These are phyloP conservation scores for Aureobasidium lini DNA, from an alignment of 2,329 filamentous ascomycete genomes.

Conservation along the genomic window DNA sequence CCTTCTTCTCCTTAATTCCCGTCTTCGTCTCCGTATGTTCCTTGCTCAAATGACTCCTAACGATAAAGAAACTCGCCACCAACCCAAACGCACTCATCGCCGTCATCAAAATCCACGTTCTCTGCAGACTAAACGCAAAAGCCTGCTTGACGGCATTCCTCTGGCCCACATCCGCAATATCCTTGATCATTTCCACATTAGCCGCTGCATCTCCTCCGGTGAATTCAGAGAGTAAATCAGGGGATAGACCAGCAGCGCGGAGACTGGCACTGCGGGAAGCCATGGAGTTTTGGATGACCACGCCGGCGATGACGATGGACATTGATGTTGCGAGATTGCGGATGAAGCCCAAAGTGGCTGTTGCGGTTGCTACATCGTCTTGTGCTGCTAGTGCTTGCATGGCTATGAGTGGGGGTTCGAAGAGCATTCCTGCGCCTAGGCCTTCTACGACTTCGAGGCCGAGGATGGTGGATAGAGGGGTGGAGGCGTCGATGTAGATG, in stretches of 20 bases:
- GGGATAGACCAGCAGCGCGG: constrained; percentile 17
- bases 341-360: constrained; percentile 44
- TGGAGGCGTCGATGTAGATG: constrained; percentile 33
- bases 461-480: constrained; percentile 36
- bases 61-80: constrained; percentile 84
- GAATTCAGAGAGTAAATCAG: constrained; percentile 27
- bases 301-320: constrained; percentile 43
- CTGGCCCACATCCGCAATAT: constrained; percentile 33
- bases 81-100: constrained; percentile 70
- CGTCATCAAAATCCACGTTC: constrained; percentile 44
- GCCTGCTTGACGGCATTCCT: constrained; percentile 36
- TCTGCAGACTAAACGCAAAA: constrained; percentile 42
- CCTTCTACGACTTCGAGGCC: constrained; percentile 45
- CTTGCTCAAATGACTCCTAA: constrained; percentile 37
- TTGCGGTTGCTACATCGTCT: constrained; percentile 44
- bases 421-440: constrained; percentile 45
- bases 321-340: constrained; percentile 39
- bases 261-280: constrained; percentile 12
- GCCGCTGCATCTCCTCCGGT: constrained; percentile 40
- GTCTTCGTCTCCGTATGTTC: constrained; percentile 48
- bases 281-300: constrained; percentile 44
- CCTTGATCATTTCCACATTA: constrained; percentile 37
- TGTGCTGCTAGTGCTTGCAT: constrained; percentile 47
- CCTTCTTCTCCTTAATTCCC: constrained; percentile 25
- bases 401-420: constrained; percentile 49